Conservation (phyloP, 345 rosid genomes). For the Eucalyptus sp. region DNA sequence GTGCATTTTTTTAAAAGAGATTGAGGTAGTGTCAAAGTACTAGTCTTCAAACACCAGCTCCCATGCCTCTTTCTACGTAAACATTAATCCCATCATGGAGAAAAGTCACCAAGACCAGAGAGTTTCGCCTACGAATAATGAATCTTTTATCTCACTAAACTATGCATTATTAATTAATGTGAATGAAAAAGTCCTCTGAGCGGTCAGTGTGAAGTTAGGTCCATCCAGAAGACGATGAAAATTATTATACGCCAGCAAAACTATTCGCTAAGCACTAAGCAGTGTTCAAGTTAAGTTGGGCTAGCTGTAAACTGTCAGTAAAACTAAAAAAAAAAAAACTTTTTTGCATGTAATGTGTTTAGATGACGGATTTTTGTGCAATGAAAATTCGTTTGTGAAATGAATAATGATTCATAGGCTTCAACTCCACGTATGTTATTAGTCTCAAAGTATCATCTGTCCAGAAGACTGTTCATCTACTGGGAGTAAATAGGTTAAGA, state of each 20-base stretch:
- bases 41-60: constrained; percentile 28
- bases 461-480: neutral
- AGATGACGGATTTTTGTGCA: neutral
- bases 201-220: neutral
- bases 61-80: constrained; percentile 36
- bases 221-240: neutral
- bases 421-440: neutral
- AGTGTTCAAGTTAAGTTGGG: neutral
- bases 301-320: neutral
- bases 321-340: neutral
- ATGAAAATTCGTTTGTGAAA: neutral
- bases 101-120: neutral
- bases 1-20: neutral
- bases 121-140: neutral
- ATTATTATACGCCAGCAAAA: neutral
- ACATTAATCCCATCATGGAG: neutral
- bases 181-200: neutral
- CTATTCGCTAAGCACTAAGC: neutral
- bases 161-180: neutral
- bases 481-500: neutral
- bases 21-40: neutral
- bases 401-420: neutral
- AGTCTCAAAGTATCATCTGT: neutral
- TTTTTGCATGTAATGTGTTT: neutral
- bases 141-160: neutral